These are phyloP conservation scores for Rhododendron kiyosumense DNA, from an alignment of 148 eudicot genomes.

Conservation along the genomic window DNA sequence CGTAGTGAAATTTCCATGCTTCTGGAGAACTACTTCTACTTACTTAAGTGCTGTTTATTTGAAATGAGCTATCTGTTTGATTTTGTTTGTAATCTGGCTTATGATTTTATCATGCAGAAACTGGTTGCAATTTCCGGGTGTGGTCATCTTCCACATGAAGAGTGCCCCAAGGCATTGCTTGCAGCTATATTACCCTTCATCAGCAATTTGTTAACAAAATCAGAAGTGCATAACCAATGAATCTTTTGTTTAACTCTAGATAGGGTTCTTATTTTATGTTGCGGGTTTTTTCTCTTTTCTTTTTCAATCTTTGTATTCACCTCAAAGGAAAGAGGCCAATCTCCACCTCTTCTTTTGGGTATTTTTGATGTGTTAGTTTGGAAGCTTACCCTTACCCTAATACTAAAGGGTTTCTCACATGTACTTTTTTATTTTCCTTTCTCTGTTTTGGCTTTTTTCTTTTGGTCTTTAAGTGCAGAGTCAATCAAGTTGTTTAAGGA, in stretches of 20 bases:
- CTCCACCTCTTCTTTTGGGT: conserved; percentile 26
- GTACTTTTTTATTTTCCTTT: background rate
- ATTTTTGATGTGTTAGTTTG: conserved; percentile 19
- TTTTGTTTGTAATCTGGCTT: conserved; percentile 3
- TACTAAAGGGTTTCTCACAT: conserved; percentile 10
- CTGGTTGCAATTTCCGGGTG: conserved; percentile 91
- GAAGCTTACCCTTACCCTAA: conserved; percentile 7
- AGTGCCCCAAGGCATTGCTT: conserved; percentile 90
- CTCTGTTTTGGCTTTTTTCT: background rate
- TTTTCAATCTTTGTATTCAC: conserved; percentile 5
- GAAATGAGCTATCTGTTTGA: background rate
- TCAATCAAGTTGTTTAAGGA: background rate
- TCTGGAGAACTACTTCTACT: background rate
- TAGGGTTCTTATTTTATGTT: conserved; percentile 6
- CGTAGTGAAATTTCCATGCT: background rate
- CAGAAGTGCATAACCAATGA: conserved; percentile 31
- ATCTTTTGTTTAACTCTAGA: conserved; percentile 1
- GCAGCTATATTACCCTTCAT: conserved; percentile 87
- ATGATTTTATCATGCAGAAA: conserved; percentile 51
- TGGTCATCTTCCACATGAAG: conserved; percentile 99
- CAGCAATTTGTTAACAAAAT: conserved; percentile 37
- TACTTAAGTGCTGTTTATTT: background rate
- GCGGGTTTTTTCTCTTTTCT: too few relatives aligned
- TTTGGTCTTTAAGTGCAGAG: background rate
- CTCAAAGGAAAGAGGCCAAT: conserved; percentile 24